Base-by-base conservation (phyloP, 306 rosid genomes). In the Rosa multiflora region DNA sequence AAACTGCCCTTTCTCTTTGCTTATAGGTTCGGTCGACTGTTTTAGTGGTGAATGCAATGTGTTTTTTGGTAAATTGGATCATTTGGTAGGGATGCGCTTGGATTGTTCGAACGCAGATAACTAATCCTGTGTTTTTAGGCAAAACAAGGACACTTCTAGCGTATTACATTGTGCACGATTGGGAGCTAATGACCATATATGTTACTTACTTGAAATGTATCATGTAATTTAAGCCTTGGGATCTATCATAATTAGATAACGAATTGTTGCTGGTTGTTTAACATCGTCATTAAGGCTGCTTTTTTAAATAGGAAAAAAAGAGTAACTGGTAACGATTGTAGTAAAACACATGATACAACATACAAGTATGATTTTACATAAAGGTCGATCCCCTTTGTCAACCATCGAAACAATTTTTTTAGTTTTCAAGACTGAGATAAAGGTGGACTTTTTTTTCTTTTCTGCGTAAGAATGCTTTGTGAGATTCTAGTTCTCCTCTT, bases 161-260 rank as follows among this genome's bases (percentile, higher is more conserved):
- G 6, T 32, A 32, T 63, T 64, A 15, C 44, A 64, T 64, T 64
- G 1, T 64, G 70, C 44, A 64, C 44, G 7, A 17, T 13, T 35
- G 40, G 21, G n/a, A 64, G 70, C 70, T 15, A 64, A 64, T 63
- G 46, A 64, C 49, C 72, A 39, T 40, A 67, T 67, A 3, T 67
- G 26, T 39, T 35, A 39, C 42, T 10, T 10, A 53, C 15, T 59
- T 59, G 14, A 39, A 18, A 8, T 37, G 13, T 39, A 8, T 39
- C 13, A 17, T 39, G 72, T 39, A 67, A 39, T 67, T 66, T 55
- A 15, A 66, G 23, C 13, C 3, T 1, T 8, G 2, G 5, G 44
- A 67, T 18, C 26, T 67, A 20, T 40, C 70, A 64, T 37, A 37
- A 15, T n/a, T 1, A 7, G 21, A 64, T 64, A 35, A 14, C 12